Percentiles rank a stretch among this genome's conserved stretches.
Evolutionary conservation across 1,284 basidiomycete species (phyloP).

Genomic region (Hemileia vastatrix): DNA sequence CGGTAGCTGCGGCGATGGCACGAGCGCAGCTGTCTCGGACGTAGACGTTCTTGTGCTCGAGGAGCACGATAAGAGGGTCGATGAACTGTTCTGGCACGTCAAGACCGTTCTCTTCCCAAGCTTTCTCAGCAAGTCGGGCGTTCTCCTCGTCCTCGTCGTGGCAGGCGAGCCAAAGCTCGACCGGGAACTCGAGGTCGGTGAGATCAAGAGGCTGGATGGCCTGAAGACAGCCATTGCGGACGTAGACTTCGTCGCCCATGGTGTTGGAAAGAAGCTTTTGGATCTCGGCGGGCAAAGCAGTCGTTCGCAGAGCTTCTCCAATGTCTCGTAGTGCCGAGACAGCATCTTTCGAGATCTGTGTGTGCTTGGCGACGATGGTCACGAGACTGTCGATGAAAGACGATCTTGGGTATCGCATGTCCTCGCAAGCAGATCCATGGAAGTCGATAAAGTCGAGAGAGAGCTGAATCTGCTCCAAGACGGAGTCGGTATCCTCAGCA

Average conservation of each 20-base stretch:
- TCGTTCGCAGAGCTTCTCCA: constrained; percentile 67
- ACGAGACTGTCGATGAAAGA: constrained; percentile 60
- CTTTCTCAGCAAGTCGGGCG: constrained; percentile 62
- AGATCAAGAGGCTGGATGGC: constrained; percentile 84
- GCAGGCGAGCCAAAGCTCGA: constrained; percentile 74
- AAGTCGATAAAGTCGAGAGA: constrained; percentile 74
- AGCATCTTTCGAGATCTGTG: constrained; percentile 73
- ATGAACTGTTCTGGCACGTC: constrained; percentile 72
- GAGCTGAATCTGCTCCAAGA: constrained; percentile 76
- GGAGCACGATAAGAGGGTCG: constrained; percentile 13
- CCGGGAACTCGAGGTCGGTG: constrained; percentile 85
- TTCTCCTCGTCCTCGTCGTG: constrained; percentile 91
- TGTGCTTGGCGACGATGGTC: constrained; percentile 64
- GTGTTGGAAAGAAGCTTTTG: constrained; percentile 61
- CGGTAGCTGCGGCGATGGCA: constrained; percentile 68
- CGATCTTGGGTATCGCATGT: constrained; percentile 34
- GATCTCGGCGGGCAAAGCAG: constrained; percentile 57
- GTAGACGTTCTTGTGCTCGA: constrained; percentile 70
- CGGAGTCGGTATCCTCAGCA: constrained; percentile 57
- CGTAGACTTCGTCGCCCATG: constrained; percentile 73
- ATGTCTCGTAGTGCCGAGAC: constrained; percentile 72
- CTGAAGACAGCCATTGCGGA: constrained; percentile 78
- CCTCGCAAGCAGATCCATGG: constrained; percentile 72
- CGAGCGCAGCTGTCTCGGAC: constrained; percentile 65
- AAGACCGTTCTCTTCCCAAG: constrained; percentile 95